Evolutionary conservation across 2,329 filamentous ascomycete genomes (phyloP).

Genomic region (Colletotrichum costaricense): DNA sequence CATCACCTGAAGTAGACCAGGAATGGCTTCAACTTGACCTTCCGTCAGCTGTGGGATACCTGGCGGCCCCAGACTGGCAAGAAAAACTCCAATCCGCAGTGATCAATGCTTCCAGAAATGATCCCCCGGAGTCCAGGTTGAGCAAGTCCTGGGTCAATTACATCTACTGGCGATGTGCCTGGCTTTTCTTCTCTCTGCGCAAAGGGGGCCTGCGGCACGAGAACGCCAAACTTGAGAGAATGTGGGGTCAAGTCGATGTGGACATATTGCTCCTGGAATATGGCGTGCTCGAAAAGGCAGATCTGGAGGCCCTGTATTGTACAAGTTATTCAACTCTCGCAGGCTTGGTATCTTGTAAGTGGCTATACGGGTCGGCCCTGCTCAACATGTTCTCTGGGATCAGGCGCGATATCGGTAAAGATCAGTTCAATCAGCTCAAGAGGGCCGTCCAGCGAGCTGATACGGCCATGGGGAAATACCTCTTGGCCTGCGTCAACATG

Average conservation of each 20-base stretch:
- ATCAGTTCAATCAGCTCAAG: not conserved
- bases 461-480: not conserved
- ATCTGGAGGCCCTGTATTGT: not conserved
- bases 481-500: not conserved
- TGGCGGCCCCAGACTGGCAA: not conserved
- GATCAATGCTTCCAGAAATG: not conserved
- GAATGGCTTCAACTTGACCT: not conserved
- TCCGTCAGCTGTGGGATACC: not conserved
- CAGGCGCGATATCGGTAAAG: not conserved
- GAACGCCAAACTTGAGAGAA: slow-evolving; percentile 1
- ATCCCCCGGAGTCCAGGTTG: not conserved
- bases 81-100: not conserved
- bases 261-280: not conserved
- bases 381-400: slow-evolving; percentile 2
- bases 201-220: not conserved
- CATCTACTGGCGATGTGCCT: slow-evolving; percentile 1
- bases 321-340: not conserved
- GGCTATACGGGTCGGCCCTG: not conserved
- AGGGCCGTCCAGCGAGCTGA: not conserved
- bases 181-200: slow-evolving; percentile 5
- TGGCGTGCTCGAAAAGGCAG: not conserved
- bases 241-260: slow-evolving; percentile 1
- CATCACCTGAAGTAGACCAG: not conserved
- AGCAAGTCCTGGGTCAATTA: not conserved
- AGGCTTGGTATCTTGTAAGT: not conserved